A percentile compares a stretch with the other conserved stretches of the same genome.
These are phyloP conservation scores for Paraphoma sp. DNA, from an alignment of 2,329 filamentous ascomycete genomes.

Conservation along the genomic window DNA sequence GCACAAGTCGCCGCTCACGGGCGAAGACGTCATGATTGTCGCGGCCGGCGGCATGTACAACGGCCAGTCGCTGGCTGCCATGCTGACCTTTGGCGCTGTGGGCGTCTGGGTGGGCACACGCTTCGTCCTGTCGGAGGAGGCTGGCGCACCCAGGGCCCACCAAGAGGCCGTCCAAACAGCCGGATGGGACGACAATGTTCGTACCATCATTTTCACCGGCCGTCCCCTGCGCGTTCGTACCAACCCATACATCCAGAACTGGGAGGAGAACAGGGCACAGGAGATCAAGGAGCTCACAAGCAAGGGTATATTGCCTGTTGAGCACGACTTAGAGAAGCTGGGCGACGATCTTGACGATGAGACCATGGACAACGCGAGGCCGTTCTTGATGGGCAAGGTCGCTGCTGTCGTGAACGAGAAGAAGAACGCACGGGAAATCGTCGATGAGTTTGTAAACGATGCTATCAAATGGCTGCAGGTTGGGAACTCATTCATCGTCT, in stretches of 20 bases:
- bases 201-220: slow-evolving; percentile 98
- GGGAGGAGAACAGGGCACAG: slow-evolving; percentile 87
- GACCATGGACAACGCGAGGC: slow-evolving; percentile 86
- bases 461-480: slow-evolving; percentile 74
- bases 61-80: slow-evolving; percentile 85
- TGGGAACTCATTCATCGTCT: slow-evolving; percentile 67
- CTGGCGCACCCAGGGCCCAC: slow-evolving; percentile 89
- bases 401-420: slow-evolving; percentile 92
- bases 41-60: slow-evolving; percentile 95
- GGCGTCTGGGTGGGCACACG: slow-evolving; percentile 97
- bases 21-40: slow-evolving; percentile 85
- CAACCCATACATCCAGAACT: slow-evolving; percentile 93
- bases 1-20: slow-evolving; percentile 85
- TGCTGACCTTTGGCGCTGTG: slow-evolving; percentile 89
- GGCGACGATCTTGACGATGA: slow-evolving; percentile 74
- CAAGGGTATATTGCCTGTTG: slow-evolving; percentile 91
- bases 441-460: slow-evolving; percentile 91
- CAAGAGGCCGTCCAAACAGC: slow-evolving; percentile 94
- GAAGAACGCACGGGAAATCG: slow-evolving; percentile 87
- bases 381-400: slow-evolving; percentile 96
- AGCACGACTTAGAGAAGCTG: slow-evolving; percentile 89
- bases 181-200: slow-evolving; percentile 92
- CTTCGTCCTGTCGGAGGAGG: slow-evolving; percentile 93
- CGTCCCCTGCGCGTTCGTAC: slow-evolving; percentile 91
- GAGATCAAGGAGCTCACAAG: slow-evolving; percentile 93